These are phyloP conservation scores for Didymella pomorum DNA, from an alignment of 2,329 filamentous ascomycete species.

Conservation along the genomic window DNA sequence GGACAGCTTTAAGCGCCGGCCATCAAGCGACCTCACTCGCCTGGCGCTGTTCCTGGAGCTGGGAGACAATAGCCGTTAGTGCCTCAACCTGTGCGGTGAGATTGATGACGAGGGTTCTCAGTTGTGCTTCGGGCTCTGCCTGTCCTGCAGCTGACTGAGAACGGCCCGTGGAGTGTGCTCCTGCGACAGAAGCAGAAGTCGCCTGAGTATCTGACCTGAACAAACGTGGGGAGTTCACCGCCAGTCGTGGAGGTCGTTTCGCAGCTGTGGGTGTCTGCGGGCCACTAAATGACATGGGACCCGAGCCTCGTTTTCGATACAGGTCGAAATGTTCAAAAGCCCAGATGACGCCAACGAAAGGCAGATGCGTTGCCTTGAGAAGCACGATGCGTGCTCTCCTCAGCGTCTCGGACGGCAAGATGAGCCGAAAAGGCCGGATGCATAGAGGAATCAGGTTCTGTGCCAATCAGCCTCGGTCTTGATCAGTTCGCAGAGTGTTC, in stretches of 20 bases:
- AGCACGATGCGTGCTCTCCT: conserved; percentile 67
- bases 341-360: conserved; percentile 74
- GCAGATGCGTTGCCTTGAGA: conserved; percentile 68
- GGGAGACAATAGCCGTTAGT: conserved; percentile 50
- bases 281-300: conserved; percentile 41
- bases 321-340: conserved; percentile 65
- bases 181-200: conserved; percentile 29
- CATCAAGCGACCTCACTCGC: conserved; percentile 44
- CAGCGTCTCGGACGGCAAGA: conserved; percentile 70
- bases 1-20: conserved; percentile 48
- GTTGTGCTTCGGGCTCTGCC: conserved; percentile 42
- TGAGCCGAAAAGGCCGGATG: conserved; percentile 75
- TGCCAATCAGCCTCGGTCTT: conserved; percentile 41
- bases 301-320: conserved; percentile 31
- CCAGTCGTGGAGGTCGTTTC: conserved; percentile 41
- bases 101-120: conserved; percentile 50
- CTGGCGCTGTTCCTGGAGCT: conserved; percentile 48
- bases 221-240: conserved; percentile 45
- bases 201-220: conserved; percentile 37
- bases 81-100: conserved; percentile 52
- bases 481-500: conserved; percentile 1
- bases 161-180: conserved; percentile 23
- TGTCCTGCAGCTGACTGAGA: conserved; percentile 31
- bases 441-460: conserved; percentile 77
- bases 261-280: conserved; percentile 40